Base-by-base conservation (phyloP, 805 yeast species). In the Kodamaea sagamina region DNA sequence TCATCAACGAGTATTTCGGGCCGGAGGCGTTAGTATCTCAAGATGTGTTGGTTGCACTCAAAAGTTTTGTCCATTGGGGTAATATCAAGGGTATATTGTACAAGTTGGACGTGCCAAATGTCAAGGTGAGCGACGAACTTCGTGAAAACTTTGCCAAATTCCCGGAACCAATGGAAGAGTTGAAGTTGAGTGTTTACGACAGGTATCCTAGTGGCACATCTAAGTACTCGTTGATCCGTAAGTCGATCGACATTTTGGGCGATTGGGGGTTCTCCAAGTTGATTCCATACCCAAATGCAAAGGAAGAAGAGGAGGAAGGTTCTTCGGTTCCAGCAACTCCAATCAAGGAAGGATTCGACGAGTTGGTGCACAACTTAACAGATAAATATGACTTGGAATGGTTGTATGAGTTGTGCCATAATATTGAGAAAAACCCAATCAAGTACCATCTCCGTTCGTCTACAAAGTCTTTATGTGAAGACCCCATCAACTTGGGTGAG, bases 131-230 rank as follows among this genome's bases (percentile, higher is more conserved):
- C 22, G 53, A 54, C 6, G 63, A 55, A 9, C 50, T 68, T 21
- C 49, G 47, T 7, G 49, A 48, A 17, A 50, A 48, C n/a, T 77
- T 72, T 47, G 56, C 53, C 12, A 32, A 40, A 7, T 75, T 76
- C 46, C 80, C 81, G 1, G 63, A 58, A 6, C 74, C 76, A 3
- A 58, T 62, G 3, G 51, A 52, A 4, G 73, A 72, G 52, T 57
- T 77, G 34, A 65, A 63, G 40, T 59, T 59, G 5, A 58, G 68
- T 29, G 67, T 75, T 1, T 63, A 62, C 43, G 71, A 63, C 16
- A 67, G 80, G 41, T 75, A 72, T 43, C 82, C 82, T 0, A 74
- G 78, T 15, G 82, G 82, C 0, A 71, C 79, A 2, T 75, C 81
- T 3, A 72, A 71, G 51, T 71, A 66, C 48, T 62, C 71, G 2